phyloP scores from a whole-genome alignment of 225 moss, liverwort and hornwort genomes.

The Marchantia polymorpha region DNA sequence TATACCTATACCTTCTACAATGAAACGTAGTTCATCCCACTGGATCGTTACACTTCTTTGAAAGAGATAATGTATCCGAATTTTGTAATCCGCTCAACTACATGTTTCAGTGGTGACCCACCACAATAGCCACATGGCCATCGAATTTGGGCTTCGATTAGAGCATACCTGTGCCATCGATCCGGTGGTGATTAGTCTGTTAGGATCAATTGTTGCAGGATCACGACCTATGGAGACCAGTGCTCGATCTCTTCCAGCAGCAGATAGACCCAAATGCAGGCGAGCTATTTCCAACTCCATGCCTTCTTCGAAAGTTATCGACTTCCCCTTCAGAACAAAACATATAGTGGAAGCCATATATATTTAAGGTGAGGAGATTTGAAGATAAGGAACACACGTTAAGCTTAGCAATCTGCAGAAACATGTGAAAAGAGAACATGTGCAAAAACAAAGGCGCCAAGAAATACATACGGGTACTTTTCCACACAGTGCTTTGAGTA shows the following conservation, averaged over 20 bases:
- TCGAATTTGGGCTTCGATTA: too few species aligned
- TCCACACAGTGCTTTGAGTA: constrained; percentile 37
- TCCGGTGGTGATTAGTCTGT: constrained; percentile 52
- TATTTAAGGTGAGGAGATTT: not conserved
- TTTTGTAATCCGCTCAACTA: too few species aligned
- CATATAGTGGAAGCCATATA: not conserved
- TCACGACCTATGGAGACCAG: constrained; percentile 74
- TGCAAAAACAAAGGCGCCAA: not conserved
- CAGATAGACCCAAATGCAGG: constrained; percentile 71
- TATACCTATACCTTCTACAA: too few species aligned
- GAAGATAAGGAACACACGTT: not conserved
- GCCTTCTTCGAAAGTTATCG: constrained; percentile 66
- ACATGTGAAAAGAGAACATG: too few species aligned
- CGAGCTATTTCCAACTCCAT: constrained; percentile 85
- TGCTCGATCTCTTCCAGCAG: constrained; percentile 76
- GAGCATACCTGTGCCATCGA: constrained; percentile 62
- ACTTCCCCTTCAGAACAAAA: constrained; percentile 42
- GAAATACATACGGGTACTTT: constrained; percentile 29
- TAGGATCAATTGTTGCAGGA: constrained; percentile 87
- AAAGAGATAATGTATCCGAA: too few species aligned
- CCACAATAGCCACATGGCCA: too few species aligned
- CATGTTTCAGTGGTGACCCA: too few species aligned
- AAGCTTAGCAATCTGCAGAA: not conserved
- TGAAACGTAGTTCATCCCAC: too few species aligned
- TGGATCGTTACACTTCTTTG: too few species aligned